A percentile compares a stretch with the other conserved stretches of the same genome.
Conservation (phyloP, 768 basidiomycete species). For the Dioszegia aurantiaca region DNA sequence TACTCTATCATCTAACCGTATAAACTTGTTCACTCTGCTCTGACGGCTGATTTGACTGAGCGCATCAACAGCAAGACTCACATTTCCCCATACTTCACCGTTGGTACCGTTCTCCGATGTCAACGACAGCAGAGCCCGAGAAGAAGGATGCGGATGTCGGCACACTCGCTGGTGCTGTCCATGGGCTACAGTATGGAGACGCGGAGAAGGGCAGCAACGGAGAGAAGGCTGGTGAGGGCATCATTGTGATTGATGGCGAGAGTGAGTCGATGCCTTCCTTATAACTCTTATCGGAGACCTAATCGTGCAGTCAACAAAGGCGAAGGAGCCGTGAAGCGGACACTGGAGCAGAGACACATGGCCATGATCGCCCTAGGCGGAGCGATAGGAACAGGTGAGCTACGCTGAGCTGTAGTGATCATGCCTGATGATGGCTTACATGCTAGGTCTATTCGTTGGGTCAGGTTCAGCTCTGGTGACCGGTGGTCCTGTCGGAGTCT, state of each 20-base stretch:
- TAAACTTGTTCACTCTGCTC: too few species aligned
- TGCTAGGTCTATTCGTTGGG: slow-evolving; percentile 51
- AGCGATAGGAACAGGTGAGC: slow-evolving; percentile 50
- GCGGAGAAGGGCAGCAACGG: neutral
- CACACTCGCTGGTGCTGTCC: neutral
- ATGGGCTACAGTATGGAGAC: neutral
- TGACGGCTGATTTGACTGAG: too few species aligned
- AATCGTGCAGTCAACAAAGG: slow-evolving; percentile 9
- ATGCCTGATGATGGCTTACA: too few species aligned
- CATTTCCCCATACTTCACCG: too few species aligned
- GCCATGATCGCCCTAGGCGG: slow-evolving; percentile 53
- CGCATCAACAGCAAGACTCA: too few species aligned
- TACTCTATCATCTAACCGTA: too few species aligned
- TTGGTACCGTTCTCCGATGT: slow-evolving; percentile 4
- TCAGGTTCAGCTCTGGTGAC: slow-evolving; percentile 39
- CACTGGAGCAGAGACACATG: slow-evolving; percentile 50
- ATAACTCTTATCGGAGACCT: neutral
- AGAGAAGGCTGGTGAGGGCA: slow-evolving; percentile 8
- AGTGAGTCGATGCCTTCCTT: neutral
- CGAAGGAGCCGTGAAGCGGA: slow-evolving; percentile 44
- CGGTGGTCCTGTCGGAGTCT: slow-evolving; percentile 49
- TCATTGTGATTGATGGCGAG: slow-evolving; percentile 12
- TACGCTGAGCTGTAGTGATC: too few species aligned
- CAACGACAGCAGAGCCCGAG: slow-evolving; percentile 1
- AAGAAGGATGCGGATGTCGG: slow-evolving; percentile 9